A percentile compares a stretch with the other conserved stretches of the same genome.
Evolutionary conservation across 768 basidiomycete species (phyloP).

Genomic region (Tricholoma saponaceum): DNA sequence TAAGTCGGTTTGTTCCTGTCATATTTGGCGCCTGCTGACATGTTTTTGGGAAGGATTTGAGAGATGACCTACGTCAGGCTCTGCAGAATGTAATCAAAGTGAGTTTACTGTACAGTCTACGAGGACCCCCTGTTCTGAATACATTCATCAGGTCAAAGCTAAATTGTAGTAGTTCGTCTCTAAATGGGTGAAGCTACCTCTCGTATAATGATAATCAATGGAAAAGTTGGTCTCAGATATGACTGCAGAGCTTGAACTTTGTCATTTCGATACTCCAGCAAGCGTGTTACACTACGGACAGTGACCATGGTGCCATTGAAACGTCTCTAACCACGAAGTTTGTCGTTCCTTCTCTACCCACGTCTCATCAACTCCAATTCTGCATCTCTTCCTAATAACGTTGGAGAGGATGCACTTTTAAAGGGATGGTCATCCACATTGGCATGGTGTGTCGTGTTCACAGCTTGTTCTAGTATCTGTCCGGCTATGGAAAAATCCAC

Average conservation of each 20-base stretch:
- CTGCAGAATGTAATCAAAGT: slow-evolving; percentile 38
- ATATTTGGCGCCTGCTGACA: slow-evolving; percentile 1
- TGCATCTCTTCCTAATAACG: slow-evolving; percentile 21
- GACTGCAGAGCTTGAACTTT: slow-evolving; percentile 11
- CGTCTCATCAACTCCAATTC: not conserved
- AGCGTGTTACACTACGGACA: not conserved
- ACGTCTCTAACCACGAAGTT: slow-evolving; percentile 30
- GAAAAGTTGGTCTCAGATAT: slow-evolving; percentile 9
- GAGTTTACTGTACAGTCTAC: not conserved
- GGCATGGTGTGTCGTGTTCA: not conserved
- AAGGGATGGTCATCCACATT: slow-evolving; percentile 15
- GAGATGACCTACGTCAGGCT: slow-evolving; percentile 61
- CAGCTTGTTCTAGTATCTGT: slow-evolving; percentile 21
- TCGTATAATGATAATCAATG: not conserved
- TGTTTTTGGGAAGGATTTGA: slow-evolving; percentile 51
- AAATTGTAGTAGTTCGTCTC: slow-evolving; percentile 23
- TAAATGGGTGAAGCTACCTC: not conserved
- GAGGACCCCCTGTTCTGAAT: not conserved
- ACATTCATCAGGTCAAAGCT: slow-evolving; percentile 22
- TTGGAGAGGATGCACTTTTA: slow-evolving; percentile 20
- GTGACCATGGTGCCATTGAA: slow-evolving; percentile 22
- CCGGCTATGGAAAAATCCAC: slow-evolving; percentile 27
- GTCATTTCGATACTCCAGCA: not conserved
- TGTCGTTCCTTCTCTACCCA: not conserved
- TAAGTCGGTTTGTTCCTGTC: slow-evolving; percentile 20